Conservation (phyloP, 140 eudicot genomes). For the Ambrosia hybrid region DNA sequence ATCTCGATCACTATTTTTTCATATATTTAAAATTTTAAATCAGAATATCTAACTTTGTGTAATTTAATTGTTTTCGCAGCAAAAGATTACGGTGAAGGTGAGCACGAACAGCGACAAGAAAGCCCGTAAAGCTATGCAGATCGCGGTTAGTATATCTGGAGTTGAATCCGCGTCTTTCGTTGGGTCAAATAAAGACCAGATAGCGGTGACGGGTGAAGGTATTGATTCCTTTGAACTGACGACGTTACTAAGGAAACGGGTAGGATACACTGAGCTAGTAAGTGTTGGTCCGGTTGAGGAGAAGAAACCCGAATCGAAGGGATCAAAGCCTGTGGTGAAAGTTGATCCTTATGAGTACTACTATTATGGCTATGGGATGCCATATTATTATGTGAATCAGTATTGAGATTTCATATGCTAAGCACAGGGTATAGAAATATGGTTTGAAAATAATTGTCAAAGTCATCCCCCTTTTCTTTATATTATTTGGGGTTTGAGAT, state of each 20-base stretch:
- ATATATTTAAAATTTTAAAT: not conserved
- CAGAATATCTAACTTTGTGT: too few species aligned
- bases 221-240: slow-evolving; percentile 25
- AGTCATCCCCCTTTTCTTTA: too few species aligned
- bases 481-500: too few species aligned
- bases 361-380: slow-evolving; percentile 3
- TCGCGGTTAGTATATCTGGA: slow-evolving; percentile 25
- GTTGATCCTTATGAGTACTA: slow-evolving; percentile 13
- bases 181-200: slow-evolving; percentile 33
- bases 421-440: too few species aligned
- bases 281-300: not conserved
- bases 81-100: slow-evolving; percentile 29
- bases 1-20: too few species aligned
- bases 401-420: not conserved
- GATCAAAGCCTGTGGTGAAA: not conserved
- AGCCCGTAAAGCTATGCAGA: slow-evolving; percentile 18
- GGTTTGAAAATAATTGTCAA: too few species aligned
- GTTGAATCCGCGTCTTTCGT: slow-evolving; percentile 31
- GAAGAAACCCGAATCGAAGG: slow-evolving; percentile 3
- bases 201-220: slow-evolving; percentile 36
- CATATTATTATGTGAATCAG: slow-evolving; percentile 7
- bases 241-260: slow-evolving; percentile 26
- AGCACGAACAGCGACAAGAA: slow-evolving; percentile 12
- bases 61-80: slow-evolving; percentile 4
- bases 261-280: slow-evolving; percentile 26